Percentiles rank a stretch among this genome's conserved stretches.
Conservation (phyloP, 2,329 filamentous ascomycete species). For the Pseudogymnoascus pannorum region DNA sequence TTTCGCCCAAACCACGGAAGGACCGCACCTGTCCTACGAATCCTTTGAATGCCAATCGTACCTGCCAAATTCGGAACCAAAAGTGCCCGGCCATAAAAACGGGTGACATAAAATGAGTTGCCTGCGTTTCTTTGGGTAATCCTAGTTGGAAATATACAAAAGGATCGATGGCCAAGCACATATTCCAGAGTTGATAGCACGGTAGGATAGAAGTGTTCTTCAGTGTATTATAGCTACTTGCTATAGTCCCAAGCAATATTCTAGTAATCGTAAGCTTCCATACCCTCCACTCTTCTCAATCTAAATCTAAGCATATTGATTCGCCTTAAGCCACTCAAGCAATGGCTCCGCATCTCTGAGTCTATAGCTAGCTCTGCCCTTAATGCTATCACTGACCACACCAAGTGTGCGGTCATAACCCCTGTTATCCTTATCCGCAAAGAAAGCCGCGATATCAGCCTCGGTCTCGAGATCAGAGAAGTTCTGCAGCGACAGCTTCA, state of each 20-base stretch:
- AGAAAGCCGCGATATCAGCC: constrained; percentile 77
- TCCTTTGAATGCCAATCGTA: background rate
- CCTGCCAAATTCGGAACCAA: background rate
- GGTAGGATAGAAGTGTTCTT: constrained; percentile 3
- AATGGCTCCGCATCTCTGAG: constrained; percentile 65
- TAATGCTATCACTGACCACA: constrained; percentile 79
- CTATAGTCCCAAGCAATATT: too few species aligned
- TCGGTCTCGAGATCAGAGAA: constrained; percentile 66
- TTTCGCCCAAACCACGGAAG: background rate
- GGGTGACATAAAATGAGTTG: background rate
- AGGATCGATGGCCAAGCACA: background rate
- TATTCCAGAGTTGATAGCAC: background rate
- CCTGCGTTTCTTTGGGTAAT: too few species aligned
- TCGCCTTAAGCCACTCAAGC: constrained; percentile 67
- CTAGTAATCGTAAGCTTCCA: constrained; percentile 13
- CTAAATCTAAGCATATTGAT: constrained; percentile 45
- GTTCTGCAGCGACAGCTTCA: constrained; percentile 69
- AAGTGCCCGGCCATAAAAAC: background rate
- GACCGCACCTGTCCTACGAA: background rate
- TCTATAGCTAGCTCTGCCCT: constrained; percentile 75
- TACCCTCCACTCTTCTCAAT: background rate
- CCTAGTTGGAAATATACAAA: too few species aligned
- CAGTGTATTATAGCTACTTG: constrained; percentile 21
- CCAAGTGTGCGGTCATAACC: constrained; percentile 81
- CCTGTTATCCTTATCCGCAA: constrained; percentile 75